Base-by-base conservation (phyloP, 2,329 filamentous ascomycete species). In the Podosphaera aphanis region DNA sequence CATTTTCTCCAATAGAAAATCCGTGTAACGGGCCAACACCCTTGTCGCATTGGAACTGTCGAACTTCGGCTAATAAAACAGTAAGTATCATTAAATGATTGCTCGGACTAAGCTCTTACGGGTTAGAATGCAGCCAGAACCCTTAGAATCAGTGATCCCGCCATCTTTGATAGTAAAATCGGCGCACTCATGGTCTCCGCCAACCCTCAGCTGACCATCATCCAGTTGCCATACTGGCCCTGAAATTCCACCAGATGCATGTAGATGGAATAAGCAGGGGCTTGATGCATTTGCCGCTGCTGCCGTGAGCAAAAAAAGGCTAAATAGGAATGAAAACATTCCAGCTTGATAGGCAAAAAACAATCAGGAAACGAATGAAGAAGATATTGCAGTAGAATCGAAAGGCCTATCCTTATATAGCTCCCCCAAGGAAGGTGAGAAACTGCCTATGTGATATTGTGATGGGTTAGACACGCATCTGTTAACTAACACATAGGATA, bases 101-200 rank as follows among this genome's bases (percentile, higher is more conserved):
- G 10, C 5, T 33, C 13, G 5, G 15, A 11, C 25, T 11, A n/a
- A n/a, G 16, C n/a, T 46, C 46, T 44, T 41, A 73, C 69, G 64
- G 50, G 75, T 79, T 55, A 78, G 62, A 59, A 77, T 74, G 55
- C 77, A 80, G 18, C 75, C 74, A 47, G 71, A 65, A 39, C 69
- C 68, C 42, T 64, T 63, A 42, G 61, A 57, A 55, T 79, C 76
- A 16, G 63, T 69, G 49, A 81, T 66, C 19, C 58, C 62, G 39
- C 69, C 67, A 44, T 65, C 65, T 50, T 67, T 63, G 52, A 79
- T 66, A 47, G 66, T 74, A 56, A 71, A 79, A 33, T 7, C 15
- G 4, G 29, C 29, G 4, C 10, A n/a, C 29, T 11, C 3, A 11
- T 71, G 57, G 19, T 61, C 62, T 38, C 69, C 68, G 35, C 70